Evolutionary conservation across 2,329 filamentous ascomycete species (phyloP).

Genomic region (Alternaria gansuensis): DNA sequence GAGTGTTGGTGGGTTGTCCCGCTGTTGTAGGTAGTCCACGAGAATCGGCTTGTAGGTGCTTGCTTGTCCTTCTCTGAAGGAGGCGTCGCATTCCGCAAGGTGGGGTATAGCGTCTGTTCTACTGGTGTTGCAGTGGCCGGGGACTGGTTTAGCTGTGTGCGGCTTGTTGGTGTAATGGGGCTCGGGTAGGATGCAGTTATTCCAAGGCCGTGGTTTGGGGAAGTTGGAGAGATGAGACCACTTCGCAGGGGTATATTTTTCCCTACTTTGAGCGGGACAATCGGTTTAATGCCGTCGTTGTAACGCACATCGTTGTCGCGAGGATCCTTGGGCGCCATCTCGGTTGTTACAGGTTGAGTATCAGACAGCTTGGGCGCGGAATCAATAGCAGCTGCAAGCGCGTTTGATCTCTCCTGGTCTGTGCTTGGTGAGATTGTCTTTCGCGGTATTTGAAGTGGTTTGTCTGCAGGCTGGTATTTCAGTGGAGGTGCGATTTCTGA

Average conservation of each 20-base stretch:
- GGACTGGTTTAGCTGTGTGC: constrained; percentile 29
- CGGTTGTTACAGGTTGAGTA: constrained; percentile 43
- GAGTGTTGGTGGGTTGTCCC: constrained; percentile 54
- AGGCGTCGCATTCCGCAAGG: constrained; percentile 36
- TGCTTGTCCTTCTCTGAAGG: constrained; percentile 37
- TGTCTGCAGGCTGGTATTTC: constrained; percentile 65
- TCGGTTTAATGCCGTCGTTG: constrained; percentile 55
- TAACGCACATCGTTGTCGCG: constrained; percentile 41
- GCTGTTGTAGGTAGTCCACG: constrained; percentile 49
- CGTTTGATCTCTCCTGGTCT: constrained; percentile 34
- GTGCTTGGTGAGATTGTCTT: constrained; percentile 37
- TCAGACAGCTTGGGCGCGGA: constrained; percentile 38
- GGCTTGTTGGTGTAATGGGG: constrained; percentile 40
- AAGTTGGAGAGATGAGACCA: constrained; percentile 46
- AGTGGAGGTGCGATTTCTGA: constrained; percentile 70
- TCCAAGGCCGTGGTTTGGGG: constrained; percentile 38
- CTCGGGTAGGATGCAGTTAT: constrained; percentile 42
- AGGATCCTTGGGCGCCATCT: constrained; percentile 17
- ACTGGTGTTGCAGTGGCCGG: constrained; percentile 24
- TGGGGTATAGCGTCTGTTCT: constrained; percentile 29
- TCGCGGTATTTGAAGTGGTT: constrained; percentile 63
- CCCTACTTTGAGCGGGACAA: constrained; percentile 55
- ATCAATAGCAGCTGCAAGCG: constrained; percentile 36
- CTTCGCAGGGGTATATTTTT: constrained; percentile 47
- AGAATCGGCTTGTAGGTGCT: constrained; percentile 38